Conservation (phyloP, 2,329 filamentous ascomycete genomes). For the Fusarium sarcochroum region DNA sequence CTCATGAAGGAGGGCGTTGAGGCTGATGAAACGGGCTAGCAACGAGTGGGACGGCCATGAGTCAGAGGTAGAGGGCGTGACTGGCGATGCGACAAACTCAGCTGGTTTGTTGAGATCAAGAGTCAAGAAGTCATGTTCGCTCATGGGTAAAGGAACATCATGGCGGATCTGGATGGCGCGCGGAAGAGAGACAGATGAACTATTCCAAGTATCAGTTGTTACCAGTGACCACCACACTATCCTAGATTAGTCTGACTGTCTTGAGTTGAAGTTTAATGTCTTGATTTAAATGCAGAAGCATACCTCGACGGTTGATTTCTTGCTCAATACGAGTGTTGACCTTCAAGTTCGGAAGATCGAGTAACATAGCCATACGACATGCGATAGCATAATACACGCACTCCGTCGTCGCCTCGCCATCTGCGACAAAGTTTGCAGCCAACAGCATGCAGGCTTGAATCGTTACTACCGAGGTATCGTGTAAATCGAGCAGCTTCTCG, state of each 20-base stretch:
- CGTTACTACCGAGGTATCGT: slow-evolving; percentile 5
- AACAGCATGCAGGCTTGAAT: slow-evolving; percentile 19
- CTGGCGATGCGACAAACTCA: too few species aligned
- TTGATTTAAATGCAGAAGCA: too few species aligned
- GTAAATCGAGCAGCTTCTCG: slow-evolving; percentile 11
- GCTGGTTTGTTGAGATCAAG: not conserved
- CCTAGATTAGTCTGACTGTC: too few species aligned
- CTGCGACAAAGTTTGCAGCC: slow-evolving; percentile 6
- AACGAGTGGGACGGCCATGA: not conserved
- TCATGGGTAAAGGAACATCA: slow-evolving; percentile 2
- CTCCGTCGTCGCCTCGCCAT: slow-evolving; percentile 8
- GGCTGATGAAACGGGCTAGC: slow-evolving; percentile 5
- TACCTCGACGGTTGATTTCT: slow-evolving; percentile 3
- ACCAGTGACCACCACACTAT: slow-evolving; percentile 23
- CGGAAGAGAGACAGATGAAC: slow-evolving; percentile 9
- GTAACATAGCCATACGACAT: slow-evolving; percentile 14
- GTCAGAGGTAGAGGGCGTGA: not conserved
- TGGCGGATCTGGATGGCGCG: slow-evolving; percentile 5
- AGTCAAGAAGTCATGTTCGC: not conserved
- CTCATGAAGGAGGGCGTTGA: not conserved
- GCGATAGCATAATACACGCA: slow-evolving; percentile 11
- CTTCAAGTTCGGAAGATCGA: slow-evolving; percentile 9
- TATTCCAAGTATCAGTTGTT: slow-evolving; percentile 20
- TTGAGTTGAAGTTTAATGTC: not conserved
- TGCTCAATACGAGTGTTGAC: slow-evolving; percentile 3